phyloP scores from a whole-genome alignment of 2,329 filamentous ascomycete species.

The Claviceps sp. region DNA sequence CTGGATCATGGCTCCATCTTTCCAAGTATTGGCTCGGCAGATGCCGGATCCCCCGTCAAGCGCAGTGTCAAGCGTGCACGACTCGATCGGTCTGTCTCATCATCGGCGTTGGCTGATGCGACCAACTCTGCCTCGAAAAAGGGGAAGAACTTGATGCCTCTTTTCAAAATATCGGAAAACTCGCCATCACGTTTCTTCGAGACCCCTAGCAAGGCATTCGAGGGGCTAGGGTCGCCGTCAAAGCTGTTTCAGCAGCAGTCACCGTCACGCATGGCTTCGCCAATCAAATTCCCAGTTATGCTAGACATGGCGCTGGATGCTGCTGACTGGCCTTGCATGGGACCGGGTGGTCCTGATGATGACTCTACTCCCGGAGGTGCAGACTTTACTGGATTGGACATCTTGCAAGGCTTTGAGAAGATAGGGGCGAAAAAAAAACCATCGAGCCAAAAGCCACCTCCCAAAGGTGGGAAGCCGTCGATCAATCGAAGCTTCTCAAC shows the following conservation, averaged over 20 bases:
- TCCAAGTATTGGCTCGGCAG: conserved; percentile 30
- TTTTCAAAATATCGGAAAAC: conserved; percentile 34
- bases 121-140: conserved; percentile 40
- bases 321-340: conserved; percentile 25
- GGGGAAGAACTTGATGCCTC: conserved; percentile 34
- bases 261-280: conserved; percentile 27
- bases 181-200: conserved; percentile 28
- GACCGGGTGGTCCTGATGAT: conserved; percentile 27
- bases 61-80: conserved; percentile 45
- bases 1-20: conserved; percentile 19
- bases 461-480: conserved; percentile 15
- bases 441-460: conserved; percentile 15
- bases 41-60: conserved; percentile 54
- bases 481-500: conserved; percentile 20
- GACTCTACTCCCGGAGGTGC: conserved; percentile 22
- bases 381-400: conserved; percentile 50
- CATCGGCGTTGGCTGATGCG: conserved; percentile 48
- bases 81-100: conserved; percentile 49
- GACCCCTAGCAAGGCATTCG: conserved; percentile 45
- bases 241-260: conserved; percentile 30
- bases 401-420: conserved; percentile 63
- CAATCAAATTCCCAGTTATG: conserved; percentile 32
- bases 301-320: conserved; percentile 23
- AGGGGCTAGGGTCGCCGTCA: conserved; percentile 40
- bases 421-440: conserved; percentile 41